Conservation (phyloP, 2,329 filamentous ascomycete species). For the Aspergillus neoniger region DNA sequence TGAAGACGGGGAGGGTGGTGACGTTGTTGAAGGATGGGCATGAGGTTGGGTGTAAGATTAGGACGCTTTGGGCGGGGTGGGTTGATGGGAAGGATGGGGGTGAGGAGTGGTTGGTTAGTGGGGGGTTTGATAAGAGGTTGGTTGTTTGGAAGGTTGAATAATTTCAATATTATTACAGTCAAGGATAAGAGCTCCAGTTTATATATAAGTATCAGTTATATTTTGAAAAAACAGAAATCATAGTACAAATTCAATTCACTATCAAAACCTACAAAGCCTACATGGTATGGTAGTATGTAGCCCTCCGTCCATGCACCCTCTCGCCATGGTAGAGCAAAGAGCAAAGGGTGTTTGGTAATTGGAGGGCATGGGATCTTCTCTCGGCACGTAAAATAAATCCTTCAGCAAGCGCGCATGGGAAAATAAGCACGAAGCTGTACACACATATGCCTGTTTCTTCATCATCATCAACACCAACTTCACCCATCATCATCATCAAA, state of each 20-base stretch:
- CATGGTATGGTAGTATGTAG: constrained; percentile 36
- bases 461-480: background rate
- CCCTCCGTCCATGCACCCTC: constrained; percentile 52
- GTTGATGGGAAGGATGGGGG: constrained; percentile 33
- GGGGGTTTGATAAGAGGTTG: constrained; percentile 64
- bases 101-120: constrained; percentile 60
- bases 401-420: constrained; percentile 66
- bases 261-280: constrained; percentile 9
- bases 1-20: constrained; percentile 59
- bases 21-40: constrained; percentile 54
- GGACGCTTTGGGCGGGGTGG: constrained; percentile 59
- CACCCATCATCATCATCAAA: constrained; percentile 1
- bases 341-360: constrained; percentile 53
- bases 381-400: constrained; percentile 67
- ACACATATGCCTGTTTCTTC: constrained; percentile 63
- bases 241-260: background rate
- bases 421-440: constrained; percentile 64
- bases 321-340: constrained; percentile 37
- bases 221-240: background rate
- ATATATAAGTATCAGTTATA: background rate
- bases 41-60: constrained; percentile 59
- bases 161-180: no score
- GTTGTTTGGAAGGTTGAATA: constrained; percentile 54
- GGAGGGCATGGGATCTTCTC: constrained; percentile 50
- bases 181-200: background rate